These are phyloP conservation scores for Schwanniomyces occidentalis DNA, from an alignment of 805 yeast species.

Conservation along the genomic window DNA sequence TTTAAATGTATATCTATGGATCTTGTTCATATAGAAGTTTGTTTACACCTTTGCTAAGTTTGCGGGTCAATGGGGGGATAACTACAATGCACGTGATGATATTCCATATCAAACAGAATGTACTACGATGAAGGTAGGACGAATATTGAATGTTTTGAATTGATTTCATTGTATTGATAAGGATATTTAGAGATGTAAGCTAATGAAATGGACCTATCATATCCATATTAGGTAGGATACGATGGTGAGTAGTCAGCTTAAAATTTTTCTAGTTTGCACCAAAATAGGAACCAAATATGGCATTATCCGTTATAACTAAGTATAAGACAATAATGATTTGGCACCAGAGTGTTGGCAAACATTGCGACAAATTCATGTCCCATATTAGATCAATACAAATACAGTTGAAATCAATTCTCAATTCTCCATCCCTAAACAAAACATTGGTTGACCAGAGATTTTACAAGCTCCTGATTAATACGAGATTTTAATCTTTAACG, in stretches of 20 bases:
- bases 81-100: neutral
- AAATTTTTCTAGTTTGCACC: conserved; percentile 76
- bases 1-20: no score
- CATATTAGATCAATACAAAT: no score
- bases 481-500: conserved; percentile 16
- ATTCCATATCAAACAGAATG: neutral
- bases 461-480: neutral
- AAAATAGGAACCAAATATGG: conserved; percentile 83
- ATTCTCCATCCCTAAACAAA: neutral
- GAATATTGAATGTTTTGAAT: neutral
- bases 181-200: conserved; percentile 38
- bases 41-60: no score
- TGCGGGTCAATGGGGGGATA: no score
- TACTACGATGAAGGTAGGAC: neutral
- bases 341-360: conserved; percentile 97
- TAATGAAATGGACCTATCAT: conserved; percentile 69
- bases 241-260: conserved; percentile 75
- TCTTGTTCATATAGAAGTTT: no score
- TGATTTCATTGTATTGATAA: neutral
- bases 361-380: conserved; percentile 9
- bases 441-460: neutral
- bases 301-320: conserved; percentile 10
- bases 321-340: conserved; percentile 36
- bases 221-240: conserved; percentile 40
- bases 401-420: neutral